phyloP scores from a whole-genome alignment of 495 filamentous ascomycete species.

The Penicillium mononematosum region DNA sequence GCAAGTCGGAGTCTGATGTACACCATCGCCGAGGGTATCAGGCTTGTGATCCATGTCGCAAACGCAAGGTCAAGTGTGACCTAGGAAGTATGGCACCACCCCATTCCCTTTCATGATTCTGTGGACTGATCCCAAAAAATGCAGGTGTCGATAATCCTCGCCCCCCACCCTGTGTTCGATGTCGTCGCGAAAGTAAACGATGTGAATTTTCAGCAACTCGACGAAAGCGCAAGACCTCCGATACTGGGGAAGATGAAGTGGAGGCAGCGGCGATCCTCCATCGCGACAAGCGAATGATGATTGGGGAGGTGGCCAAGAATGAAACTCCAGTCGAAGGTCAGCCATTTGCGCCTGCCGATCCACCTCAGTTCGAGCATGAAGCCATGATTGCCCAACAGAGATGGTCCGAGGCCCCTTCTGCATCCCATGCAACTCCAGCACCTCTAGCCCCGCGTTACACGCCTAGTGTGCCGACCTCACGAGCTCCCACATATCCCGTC shows the following conservation, averaged over 20 bases:
- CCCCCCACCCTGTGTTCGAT: slow-evolving; percentile 91
- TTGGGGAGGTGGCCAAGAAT: slow-evolving; percentile 41
- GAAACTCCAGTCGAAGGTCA: slow-evolving; percentile 28
- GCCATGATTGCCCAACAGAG: slow-evolving; percentile 27
- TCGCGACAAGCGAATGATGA: slow-evolving; percentile 53
- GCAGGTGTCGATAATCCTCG: slow-evolving; percentile 82
- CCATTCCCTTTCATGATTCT: slow-evolving; percentile 1
- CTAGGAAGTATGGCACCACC: slow-evolving; percentile 59
- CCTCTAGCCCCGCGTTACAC: slow-evolving; percentile 26
- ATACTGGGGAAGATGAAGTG: slow-evolving; percentile 56
- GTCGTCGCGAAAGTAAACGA: slow-evolving; percentile 87
- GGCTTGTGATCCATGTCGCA: slow-evolving; percentile 87
- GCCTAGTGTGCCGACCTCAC: slow-evolving; percentile 27
- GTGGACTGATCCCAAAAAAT: slow-evolving; percentile 15
- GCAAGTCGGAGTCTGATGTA: slow-evolving; percentile 35
- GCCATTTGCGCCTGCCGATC: slow-evolving; percentile 31
- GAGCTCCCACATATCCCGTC: slow-evolving; percentile 29
- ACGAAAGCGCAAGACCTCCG: slow-evolving; percentile 78
- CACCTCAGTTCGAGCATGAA: slow-evolving; percentile 30
- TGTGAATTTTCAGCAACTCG: slow-evolving; percentile 97
- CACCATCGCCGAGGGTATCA: slow-evolving; percentile 77
- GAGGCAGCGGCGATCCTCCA: slow-evolving; percentile 37
- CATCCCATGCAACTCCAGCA: slow-evolving; percentile 2
- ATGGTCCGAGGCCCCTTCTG: slow-evolving; percentile 34
- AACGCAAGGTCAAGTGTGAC: slow-evolving; percentile 91